These are phyloP conservation scores for Purpureocillium lavendulum DNA, from an alignment of 2,329 filamentous ascomycete genomes.

Conservation along the genomic window DNA sequence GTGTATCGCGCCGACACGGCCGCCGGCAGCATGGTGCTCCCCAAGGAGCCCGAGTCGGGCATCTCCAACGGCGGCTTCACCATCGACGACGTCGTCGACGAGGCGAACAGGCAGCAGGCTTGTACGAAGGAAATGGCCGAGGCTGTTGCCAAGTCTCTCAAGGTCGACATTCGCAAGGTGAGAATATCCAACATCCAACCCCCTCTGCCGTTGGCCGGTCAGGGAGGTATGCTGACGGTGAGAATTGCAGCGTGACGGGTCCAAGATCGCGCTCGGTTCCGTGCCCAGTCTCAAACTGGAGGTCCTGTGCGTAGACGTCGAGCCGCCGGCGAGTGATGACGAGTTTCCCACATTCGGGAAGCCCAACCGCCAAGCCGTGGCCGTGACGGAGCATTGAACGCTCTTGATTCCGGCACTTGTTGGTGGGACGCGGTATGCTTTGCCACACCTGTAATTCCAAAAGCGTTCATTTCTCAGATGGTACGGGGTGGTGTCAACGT, in stretches of 20 bases:
- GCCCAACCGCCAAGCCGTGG: not conserved
- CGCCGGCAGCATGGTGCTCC: constrained; percentile 25
- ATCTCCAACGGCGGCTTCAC: constrained; percentile 25
- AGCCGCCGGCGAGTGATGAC: constrained; percentile 13
- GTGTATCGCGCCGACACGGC: constrained; percentile 22
- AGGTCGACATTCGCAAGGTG: constrained; percentile 25
- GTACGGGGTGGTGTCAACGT: too few species aligned
- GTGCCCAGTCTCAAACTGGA: constrained; percentile 27
- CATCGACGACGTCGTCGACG: constrained; percentile 56
- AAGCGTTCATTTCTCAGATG: too few species aligned
- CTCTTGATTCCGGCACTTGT: too few species aligned
- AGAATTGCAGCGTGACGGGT: constrained; percentile 21
- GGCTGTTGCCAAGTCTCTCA: constrained; percentile 17
- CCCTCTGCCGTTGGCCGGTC: not conserved
- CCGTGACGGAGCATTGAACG: not conserved
- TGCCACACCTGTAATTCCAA: too few species aligned
- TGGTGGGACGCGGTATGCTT: too few species aligned
- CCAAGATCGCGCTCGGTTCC: constrained; percentile 13
- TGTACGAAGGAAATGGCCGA: constrained; percentile 14
- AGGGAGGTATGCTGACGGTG: not conserved
- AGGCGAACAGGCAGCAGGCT: constrained; percentile 35
- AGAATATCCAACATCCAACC: not conserved
- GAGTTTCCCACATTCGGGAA: constrained; percentile 19
- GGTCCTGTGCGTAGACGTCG: constrained; percentile 23
- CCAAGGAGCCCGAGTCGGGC: constrained; percentile 24